Evolutionary conservation across 805 yeast genomes (phyloP), one percentile per base, ranked within the genome.

Genomic region (Candida fluviatilis): DNA sequence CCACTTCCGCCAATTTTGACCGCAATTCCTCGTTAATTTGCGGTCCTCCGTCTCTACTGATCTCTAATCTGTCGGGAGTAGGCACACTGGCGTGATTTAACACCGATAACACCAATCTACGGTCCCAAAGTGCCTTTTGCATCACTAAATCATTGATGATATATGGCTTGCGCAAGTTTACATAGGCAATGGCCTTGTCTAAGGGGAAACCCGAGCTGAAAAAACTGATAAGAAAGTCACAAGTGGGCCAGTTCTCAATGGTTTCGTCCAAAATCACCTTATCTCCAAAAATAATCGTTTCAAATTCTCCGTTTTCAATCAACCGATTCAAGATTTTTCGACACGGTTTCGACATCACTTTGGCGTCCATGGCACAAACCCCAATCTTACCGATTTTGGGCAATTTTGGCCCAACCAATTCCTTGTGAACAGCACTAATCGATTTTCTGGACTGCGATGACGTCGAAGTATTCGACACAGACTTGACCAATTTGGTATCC

Each of bases 291-390:
- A 93, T 89, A 14, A 93, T 85, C 0, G 98, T 88, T 55, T 93
- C 98, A 58, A 93, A 93, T 64, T 93, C 98, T 19, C 96, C 97
- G 49, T 85, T 81, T 49, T 85, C 95, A 41, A 91, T 85, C 55
- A 93, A 67, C 37, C 96, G 71, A 58, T 86, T 89, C 51, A 93
- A 69, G 47, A 93, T 93, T 44, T 85, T 86, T 42, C 98, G 71
- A 56, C 97, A 91, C 2, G 99, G 99, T 65, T 93, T 93, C 31
- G 95, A 84, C 54, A 95, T 73, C 2, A 90, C 99, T 61, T 93
- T 93, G 42, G 90, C 82, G 61, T 93, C 99, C 97, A 93, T 90
- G 8, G 99, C 99, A 65, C 99, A 93, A 1, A 93, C 96, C 37
- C 99, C 99, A 50, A 93, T 87, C 48, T 87, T 90, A 28, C 99